Evolutionary conservation across 805 yeast species (phyloP).

Genomic region (Saccharomyces eubayanus): DNA sequence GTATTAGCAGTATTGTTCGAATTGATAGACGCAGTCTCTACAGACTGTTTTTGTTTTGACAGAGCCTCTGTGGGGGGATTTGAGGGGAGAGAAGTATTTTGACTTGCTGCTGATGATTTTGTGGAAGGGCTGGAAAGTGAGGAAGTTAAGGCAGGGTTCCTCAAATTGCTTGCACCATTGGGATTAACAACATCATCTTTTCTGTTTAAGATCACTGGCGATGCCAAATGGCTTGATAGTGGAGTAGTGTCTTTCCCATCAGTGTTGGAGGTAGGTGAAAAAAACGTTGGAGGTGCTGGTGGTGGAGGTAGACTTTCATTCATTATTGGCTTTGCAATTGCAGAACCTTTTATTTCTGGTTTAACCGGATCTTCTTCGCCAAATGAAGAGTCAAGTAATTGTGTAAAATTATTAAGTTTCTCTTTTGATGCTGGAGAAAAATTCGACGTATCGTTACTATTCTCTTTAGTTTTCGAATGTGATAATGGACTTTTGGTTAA

Average conservation of each 20-base stretch:
- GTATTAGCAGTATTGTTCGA: slow-evolving; percentile 6
- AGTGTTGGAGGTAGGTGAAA: neutral
- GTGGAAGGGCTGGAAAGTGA: slow-evolving; percentile 1
- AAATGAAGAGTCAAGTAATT: slow-evolving; percentile 22
- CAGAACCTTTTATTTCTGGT: slow-evolving; percentile 1
- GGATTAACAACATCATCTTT: slow-evolving; percentile 2
- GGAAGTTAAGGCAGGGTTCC: slow-evolving; percentile 2
- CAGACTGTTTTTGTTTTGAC: neutral
- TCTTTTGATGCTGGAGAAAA: slow-evolving; percentile 26
- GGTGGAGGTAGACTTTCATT: slow-evolving; percentile 8
- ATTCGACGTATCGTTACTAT: slow-evolving; percentile 6
- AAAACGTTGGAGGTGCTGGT: slow-evolving; percentile 7
- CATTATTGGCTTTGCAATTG: neutral
- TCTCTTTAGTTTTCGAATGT: neutral
- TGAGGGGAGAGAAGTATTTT: neutral
- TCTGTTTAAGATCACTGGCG: slow-evolving; percentile 18
- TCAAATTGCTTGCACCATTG: neutral
- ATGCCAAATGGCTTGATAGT: slow-evolving; percentile 11
- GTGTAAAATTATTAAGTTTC: slow-evolving; percentile 21
- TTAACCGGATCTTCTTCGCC: slow-evolving; percentile 7
- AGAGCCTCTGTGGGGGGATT: neutral
- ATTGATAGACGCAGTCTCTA: slow-evolving; percentile 5
- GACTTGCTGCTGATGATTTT: neutral
- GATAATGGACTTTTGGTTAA: slow-evolving; percentile 4
- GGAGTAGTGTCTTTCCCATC: slow-evolving; percentile 5